Base-by-base conservation (phyloP, 257 asterid genomes). In the Capsicum pubescens region DNA sequence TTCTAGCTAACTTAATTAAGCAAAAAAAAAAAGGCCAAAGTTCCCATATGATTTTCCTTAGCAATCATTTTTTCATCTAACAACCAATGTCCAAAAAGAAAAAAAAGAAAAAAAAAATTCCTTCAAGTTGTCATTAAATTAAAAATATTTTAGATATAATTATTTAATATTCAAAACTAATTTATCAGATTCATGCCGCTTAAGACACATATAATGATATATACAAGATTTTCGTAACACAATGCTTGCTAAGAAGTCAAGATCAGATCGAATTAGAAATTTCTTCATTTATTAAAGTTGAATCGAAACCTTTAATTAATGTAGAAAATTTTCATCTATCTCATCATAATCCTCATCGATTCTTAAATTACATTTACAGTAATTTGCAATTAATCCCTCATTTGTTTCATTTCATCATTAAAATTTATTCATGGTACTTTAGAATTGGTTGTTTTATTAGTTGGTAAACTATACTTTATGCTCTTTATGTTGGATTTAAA, bases 21-120 rank as follows among this genome's bases (percentile, higher is more conserved):
- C n/a, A 71, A 50, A 6, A 50, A 48, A 44, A 74, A 48, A 6
- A 9, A 50, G 42, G 48, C 42, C 60, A 19, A 72, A 72, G 60
- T 19, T 71, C 16, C 57, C 79, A 26, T 71, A 9, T 46, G 79
- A 71, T 71, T 71, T 71, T 61, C 32, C 42, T 19, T 72, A 7
- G 59, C 12, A 72, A 48, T 19, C 12, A 48, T 48, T 74, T 48
- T 19, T 74, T 21, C 80, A 50, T 6, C n/a, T 50, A 74, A 26
- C 32, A 26, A 26, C 32, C 32, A 26, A 26, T 26, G 1, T 26
- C 32, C 32, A 26, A 26, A 26, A 26, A 26, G 1, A 26, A 26
- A 26, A 0, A 26, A 26, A n/a, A n/a, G n/a, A n/a, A 26, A 26
- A 26, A 26, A 26, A 26, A 0, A 26, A 26, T 26, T 26, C 32